Evolutionary conservation across 306 rosid species (phyloP), one percentile per base, ranked within the genome.

Genomic region (Lablab purpureus): DNA sequence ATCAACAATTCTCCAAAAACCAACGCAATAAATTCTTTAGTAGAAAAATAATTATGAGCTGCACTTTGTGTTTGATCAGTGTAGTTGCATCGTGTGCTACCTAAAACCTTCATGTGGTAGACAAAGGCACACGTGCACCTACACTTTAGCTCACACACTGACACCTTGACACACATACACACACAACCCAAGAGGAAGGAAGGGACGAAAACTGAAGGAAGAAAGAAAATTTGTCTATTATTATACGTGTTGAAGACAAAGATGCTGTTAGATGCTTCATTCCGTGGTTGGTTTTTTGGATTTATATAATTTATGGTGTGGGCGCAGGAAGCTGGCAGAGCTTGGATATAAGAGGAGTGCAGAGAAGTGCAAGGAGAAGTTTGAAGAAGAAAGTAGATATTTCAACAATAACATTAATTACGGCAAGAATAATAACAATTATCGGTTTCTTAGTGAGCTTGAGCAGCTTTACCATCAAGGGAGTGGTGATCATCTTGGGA

Each of bases 321-420:
- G 68, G 76, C 51, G 80, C 97, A 92, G 98, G 90, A 94, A 89
- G 89, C 73, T 94, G 52, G 88, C 88, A 77, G 97, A 94, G 86
- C 72, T 87, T 75, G 98, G 97, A 4, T 89, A 89, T 76, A 90
- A 90, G 83, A 88, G 91, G 75, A 90, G 88, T 76, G 94, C 93
- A 5, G 97, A 92, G 41, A 94, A 89, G 47, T 94, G 98, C 86
- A 94, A 90, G 77, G 97, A 94, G 75, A 94, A 87, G 78, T 92
- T 88, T 75, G 98, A 94, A 86, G 97, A 92, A 71, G 98, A 94
- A 51, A 90, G 85, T 19, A 85, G 94, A 63, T 94, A 82, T 68
- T 91, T 94, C 88, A 86, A 67, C 84, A 87, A 84, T 60, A 81
- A 81, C 87, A 88, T 75, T 65, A 89, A 85, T 79, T 76, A 52